These are phyloP conservation scores for Abrus precatorius DNA, from an alignment of 306 rosid species.

Conservation along the genomic window DNA sequence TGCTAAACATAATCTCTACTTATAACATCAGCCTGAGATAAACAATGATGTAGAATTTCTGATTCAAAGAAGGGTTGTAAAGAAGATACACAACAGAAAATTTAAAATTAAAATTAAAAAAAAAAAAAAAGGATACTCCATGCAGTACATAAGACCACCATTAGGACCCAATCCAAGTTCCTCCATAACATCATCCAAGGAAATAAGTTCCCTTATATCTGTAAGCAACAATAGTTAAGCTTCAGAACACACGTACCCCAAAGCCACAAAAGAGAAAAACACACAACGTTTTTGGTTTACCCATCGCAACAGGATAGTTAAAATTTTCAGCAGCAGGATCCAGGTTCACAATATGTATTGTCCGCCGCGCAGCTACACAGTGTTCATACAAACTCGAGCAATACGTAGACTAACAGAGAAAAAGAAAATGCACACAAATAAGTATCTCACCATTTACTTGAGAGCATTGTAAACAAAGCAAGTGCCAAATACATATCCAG, in stretches of 20 bases:
- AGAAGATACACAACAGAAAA: not conserved
- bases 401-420: conserved; percentile 71
- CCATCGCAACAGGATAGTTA: conserved; percentile 94
- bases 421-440: conserved; percentile 12
- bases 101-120: too few relatives aligned
- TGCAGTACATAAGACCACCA: conserved; percentile 95
- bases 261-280: conserved; percentile 9
- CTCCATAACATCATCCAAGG: conserved; percentile 97
- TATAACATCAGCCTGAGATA: not conserved
- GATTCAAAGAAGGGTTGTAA: conserved; percentile 13
- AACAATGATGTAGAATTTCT: not conserved
- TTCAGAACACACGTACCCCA: not conserved
- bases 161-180: conserved; percentile 96
- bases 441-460: conserved; percentile 21
- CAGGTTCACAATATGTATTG: conserved; percentile 73
- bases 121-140: conserved; percentile 91
- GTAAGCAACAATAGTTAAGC: conserved; percentile 45
- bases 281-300: conserved; percentile 50
- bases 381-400: conserved; percentile 83
- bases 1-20: conserved; percentile 7
- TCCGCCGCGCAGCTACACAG: conserved; percentile 62
- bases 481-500: not conserved
- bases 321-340: conserved; percentile 98
- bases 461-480: not conserved
- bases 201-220: conserved; percentile 93